Conservation (phyloP, 768 basidiomycete species). For the Boletus sp. region DNA sequence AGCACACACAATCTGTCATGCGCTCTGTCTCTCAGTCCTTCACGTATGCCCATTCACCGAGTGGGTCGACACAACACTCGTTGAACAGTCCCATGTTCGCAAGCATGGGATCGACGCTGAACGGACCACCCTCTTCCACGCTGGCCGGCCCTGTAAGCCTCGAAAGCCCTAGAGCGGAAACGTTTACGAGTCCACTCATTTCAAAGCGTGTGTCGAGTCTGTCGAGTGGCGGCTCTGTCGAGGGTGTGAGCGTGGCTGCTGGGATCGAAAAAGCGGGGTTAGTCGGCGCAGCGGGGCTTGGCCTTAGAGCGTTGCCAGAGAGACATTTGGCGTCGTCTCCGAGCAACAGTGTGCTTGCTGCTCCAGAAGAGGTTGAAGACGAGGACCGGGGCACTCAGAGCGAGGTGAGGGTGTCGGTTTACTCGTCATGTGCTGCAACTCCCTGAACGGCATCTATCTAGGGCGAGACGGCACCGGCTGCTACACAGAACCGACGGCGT, state of each 20-base stretch:
- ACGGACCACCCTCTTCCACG: slow-evolving; percentile 20
- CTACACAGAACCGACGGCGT: slow-evolving; percentile 42
- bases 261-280: slow-evolving; percentile 23
- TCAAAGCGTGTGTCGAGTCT: slow-evolving; percentile 26
- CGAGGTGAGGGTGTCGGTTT: slow-evolving; percentile 49
- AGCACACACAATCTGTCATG: slow-evolving; percentile 30
- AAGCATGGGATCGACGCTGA: slow-evolving; percentile 30
- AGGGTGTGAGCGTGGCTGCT: slow-evolving; percentile 12
- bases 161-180: slow-evolving; percentile 32
- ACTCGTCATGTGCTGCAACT: neutral
- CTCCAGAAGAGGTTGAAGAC: slow-evolving; percentile 28
- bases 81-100: slow-evolving; percentile 38
- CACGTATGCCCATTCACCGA: slow-evolving; percentile 32
- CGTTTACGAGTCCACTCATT: slow-evolving; percentile 14
- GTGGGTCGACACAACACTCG: slow-evolving; percentile 44
- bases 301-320: slow-evolving; percentile 37
- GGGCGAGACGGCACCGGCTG: slow-evolving; percentile 47
- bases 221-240: slow-evolving; percentile 26
- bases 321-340: slow-evolving; percentile 52
- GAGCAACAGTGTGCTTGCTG: slow-evolving; percentile 54
- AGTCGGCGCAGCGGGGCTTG: slow-evolving; percentile 26
- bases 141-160: slow-evolving; percentile 24
- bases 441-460: slow-evolving; percentile 22
- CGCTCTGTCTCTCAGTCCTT: slow-evolving; percentile 32
- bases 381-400: slow-evolving; percentile 62